Conservation (phyloP, 2,329 filamentous ascomycete genomes). For the Claviceps paspali region DNA sequence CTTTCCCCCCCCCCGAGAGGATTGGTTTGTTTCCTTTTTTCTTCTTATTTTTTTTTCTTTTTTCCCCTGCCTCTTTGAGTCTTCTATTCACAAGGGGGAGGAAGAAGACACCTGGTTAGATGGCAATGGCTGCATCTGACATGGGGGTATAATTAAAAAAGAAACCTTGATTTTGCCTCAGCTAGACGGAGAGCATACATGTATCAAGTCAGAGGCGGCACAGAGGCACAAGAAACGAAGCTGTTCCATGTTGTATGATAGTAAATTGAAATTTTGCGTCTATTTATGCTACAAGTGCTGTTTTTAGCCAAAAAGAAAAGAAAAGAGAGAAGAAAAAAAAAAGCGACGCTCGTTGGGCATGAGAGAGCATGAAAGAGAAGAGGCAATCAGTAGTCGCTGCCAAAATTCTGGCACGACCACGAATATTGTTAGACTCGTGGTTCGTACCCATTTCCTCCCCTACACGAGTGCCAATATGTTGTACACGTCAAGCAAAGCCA, state of each 20-base stretch:
- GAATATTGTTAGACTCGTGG: too few species aligned
- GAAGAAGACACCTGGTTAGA: neutral
- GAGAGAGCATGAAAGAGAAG: too few species aligned
- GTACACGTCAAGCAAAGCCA: too few species aligned
- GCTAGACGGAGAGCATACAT: slow-evolving; percentile 4
- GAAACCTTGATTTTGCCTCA: neutral
- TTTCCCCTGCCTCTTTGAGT: neutral
- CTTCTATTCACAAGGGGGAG: neutral
- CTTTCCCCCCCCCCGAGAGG: too few species aligned
- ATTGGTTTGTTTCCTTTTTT: too few species aligned
- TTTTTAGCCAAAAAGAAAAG: too few species aligned
- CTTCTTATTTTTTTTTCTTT: too few species aligned
- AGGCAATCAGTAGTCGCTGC: too few species aligned
- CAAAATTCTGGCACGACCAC: too few species aligned
- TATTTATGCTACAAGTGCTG: neutral
- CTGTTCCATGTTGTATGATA: slow-evolving; percentile 9
- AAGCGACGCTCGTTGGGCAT: too few species aligned
- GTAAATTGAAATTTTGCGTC: slow-evolving; percentile 2
- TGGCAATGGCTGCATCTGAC: neutral
- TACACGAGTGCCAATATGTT: too few species aligned
- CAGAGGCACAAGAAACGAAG: neutral
- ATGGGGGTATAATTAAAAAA: neutral
- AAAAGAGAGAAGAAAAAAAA: neutral
- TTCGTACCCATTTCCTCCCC: too few species aligned
- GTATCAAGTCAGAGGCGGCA: slow-evolving; percentile 4